Base-by-base conservation (phyloP, 495 filamentous ascomycete genomes). In the Penicillium angulare region DNA sequence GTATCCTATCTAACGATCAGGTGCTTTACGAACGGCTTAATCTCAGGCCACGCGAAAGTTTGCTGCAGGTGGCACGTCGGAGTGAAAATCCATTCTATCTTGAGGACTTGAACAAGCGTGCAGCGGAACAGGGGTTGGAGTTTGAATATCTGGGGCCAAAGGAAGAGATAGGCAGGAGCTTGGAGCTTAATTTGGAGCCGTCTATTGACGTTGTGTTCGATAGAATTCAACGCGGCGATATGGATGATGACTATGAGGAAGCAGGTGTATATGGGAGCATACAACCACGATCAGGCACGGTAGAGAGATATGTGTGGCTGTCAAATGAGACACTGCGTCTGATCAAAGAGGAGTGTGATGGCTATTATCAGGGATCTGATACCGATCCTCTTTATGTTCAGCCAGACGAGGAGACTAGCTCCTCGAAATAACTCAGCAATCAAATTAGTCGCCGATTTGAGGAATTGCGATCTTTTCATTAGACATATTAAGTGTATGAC, bases 291-390 rank as follows among this genome's bases (percentile, higher is more conserved):
- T 8, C 53, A 27, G 48, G 47, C 43, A 23, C 22, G 18, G 53
- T 56, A 47, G 53, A 56, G 48, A 56, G 35, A 56, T 56, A 56
- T 21, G 51, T 56, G 47, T 56, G 43, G 53, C 47, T 56, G 17
- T 56, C 53, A 46, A 36, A 16, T 47, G 53, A 56, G 31, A 56
- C 42, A 34, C 47, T 47, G 26, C 53, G 51, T 42, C 50, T 36
- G 47, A 34, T 50, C 2, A 22, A 56, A 50, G 53, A 56, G 24
- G 47, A 56, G 51, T 16, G 16, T 32, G 27, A 22, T 1, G 27
- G 3, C 5, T 29, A 2, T 17, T 56, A 43, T 47, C 8, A 13
- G 16, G 47, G 35, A 43, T 42, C 53, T 29, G 53, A 56, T 43
- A 56, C 22, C 43, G 35, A 42, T 39, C 27, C 34, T 39, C 47